Conservation (phyloP, 108 stramenopile genomes). For the Pseudonitzschia multistriata region DNA sequence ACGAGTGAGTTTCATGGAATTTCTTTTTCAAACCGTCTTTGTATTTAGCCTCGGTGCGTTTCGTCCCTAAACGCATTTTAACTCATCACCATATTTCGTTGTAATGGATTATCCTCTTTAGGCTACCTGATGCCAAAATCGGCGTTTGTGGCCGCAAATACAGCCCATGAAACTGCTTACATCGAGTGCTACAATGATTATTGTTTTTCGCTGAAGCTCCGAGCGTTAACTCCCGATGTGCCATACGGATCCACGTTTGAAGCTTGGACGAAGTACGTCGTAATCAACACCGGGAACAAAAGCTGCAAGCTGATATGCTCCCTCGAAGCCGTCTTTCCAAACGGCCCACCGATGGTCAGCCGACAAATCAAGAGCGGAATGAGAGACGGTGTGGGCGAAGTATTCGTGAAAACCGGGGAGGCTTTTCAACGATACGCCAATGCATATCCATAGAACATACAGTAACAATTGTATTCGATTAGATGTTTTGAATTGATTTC, state of each 20-base stretch:
- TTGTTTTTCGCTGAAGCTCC: slow-evolving; percentile 68
- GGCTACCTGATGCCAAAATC: slow-evolving; percentile 78
- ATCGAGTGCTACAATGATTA: slow-evolving; percentile 70
- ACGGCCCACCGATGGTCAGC: slow-evolving; percentile 71
- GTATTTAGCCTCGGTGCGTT: background rate
- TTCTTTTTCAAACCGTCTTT: slow-evolving; percentile 3
- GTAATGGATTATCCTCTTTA: background rate
- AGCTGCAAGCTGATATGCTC: slow-evolving; percentile 66
- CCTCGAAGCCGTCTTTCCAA: slow-evolving; percentile 81
- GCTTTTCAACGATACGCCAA: slow-evolving; percentile 71
- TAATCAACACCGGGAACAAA: slow-evolving; percentile 69
- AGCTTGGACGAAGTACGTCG: slow-evolving; percentile 70
- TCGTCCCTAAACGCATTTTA: background rate
- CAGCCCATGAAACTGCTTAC: slow-evolving; percentile 54
- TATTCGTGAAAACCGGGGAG: slow-evolving; percentile 66
- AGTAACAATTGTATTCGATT: background rate
- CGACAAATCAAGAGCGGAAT: slow-evolving; percentile 82
- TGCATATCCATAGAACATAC: slow-evolving; percentile 46
- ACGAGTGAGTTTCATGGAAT: slow-evolving; percentile 16
- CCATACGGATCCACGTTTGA: slow-evolving; percentile 74
- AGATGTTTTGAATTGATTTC: background rate
- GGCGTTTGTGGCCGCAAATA: slow-evolving; percentile 78
- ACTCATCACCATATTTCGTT: background rate
- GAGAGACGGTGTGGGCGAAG: slow-evolving; percentile 66
- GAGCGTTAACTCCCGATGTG: slow-evolving; percentile 73